Evolutionary conservation across 192 early-diverging fungal species (phyloP).

Genomic region (Umbelopsis sp.): DNA sequence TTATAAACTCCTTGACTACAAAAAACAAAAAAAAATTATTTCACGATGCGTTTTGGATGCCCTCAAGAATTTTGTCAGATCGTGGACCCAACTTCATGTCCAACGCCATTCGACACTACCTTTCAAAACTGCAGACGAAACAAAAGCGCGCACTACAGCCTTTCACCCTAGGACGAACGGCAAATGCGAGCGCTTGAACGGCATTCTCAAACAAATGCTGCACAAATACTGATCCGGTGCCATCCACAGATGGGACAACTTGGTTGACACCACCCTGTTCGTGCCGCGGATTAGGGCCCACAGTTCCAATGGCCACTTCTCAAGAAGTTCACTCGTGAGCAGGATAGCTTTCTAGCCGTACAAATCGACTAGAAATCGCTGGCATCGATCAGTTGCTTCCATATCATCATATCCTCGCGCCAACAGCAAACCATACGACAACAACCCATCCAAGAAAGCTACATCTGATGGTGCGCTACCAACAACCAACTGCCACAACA

Average conservation of each 20-base stretch:
- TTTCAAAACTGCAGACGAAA: conserved; percentile 2
- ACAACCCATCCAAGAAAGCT: too few species aligned
- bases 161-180: conserved; percentile 27
- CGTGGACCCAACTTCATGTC: conserved; percentile 26
- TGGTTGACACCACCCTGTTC: conserved; percentile 15
- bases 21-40: too few species aligned
- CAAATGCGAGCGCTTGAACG: conserved; percentile 23
- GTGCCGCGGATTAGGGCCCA: conserved; percentile 10
- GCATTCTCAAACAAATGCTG: conserved; percentile 12
- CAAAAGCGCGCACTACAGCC: conserved; percentile 20
- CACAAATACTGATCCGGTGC: conserved; percentile 16
- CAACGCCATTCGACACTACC: neutral
- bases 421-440: too few species aligned
- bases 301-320: too few species aligned
- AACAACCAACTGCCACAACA: too few species aligned
- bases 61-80: conserved; percentile 27
- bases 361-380: too few species aligned
- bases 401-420: too few species aligned
- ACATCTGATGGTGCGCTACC: too few species aligned
- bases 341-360: too few species aligned
- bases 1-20: too few species aligned
- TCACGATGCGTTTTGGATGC: conserved; percentile 29
- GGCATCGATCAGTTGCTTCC: too few species aligned
- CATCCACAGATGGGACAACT: conserved; percentile 25
- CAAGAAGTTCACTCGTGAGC: too few species aligned